Conservation (phyloP, 2,329 filamentous ascomycete genomes). For the Trichoderma gracile region DNA sequence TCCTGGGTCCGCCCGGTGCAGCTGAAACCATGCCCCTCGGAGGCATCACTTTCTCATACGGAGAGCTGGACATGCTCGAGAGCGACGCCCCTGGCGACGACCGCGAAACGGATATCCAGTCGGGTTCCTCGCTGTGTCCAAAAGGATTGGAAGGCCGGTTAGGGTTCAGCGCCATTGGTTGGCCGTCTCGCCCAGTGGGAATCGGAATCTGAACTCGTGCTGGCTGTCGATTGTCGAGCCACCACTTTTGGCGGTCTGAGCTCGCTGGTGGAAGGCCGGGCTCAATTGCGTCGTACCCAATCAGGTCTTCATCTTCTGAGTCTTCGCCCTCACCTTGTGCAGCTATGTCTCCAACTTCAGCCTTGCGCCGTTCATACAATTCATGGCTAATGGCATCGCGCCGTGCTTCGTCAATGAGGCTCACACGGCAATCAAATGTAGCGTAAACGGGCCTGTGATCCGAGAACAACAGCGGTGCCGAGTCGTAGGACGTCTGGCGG, state of each 20-base stretch:
- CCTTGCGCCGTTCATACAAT: slow-evolving; percentile 70
- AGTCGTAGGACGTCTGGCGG: slow-evolving; percentile 78
- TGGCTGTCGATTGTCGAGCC: slow-evolving; percentile 69
- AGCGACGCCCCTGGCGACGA: slow-evolving; percentile 55
- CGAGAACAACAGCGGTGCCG: slow-evolving; percentile 81
- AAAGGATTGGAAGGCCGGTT: slow-evolving; percentile 81
- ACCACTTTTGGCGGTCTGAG: slow-evolving; percentile 70
- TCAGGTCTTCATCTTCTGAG: slow-evolving; percentile 75
- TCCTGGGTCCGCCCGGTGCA: slow-evolving; percentile 49
- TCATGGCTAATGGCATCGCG: slow-evolving; percentile 72
- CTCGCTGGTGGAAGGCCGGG: slow-evolving; percentile 71
- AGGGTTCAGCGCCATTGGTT: slow-evolving; percentile 67
- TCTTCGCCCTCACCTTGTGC: slow-evolving; percentile 55
- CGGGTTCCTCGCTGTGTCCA: slow-evolving; percentile 68
- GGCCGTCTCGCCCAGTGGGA: slow-evolving; percentile 53
- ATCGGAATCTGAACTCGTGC: slow-evolving; percentile 72
- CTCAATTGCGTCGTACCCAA: slow-evolving; percentile 80
- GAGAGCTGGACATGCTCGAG: slow-evolving; percentile 60
- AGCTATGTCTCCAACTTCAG: slow-evolving; percentile 64
- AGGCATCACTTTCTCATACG: slow-evolving; percentile 59
- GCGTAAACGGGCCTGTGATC: slow-evolving; percentile 96
- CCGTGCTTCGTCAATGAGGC: slow-evolving; percentile 71
- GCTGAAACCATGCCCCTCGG: slow-evolving; percentile 50
- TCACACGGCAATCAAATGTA: slow-evolving; percentile 81
- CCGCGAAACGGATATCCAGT: slow-evolving; percentile 74